A percentile compares a stretch with the other conserved stretches of the same genome.
Conservation (phyloP, 257 asterid species). For the Cruciata laevipes region DNA sequence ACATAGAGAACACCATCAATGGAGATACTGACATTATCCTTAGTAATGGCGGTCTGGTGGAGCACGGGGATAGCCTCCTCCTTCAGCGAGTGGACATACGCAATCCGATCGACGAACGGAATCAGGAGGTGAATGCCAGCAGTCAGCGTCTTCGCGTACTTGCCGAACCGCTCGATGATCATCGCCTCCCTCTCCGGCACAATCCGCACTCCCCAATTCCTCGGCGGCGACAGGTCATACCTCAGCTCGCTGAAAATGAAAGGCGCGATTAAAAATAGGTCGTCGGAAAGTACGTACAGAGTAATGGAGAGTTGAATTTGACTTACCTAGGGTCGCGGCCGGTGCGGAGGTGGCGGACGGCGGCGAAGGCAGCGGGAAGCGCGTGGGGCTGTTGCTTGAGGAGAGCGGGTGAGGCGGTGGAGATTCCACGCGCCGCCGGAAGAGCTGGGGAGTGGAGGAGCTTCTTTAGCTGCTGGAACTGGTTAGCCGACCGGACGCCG, state of each 20-base stretch:
- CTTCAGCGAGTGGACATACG: conserved; percentile 76
- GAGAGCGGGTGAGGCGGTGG: conserved; percentile 46
- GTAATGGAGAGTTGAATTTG: neutral
- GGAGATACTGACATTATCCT: conserved; percentile 76
- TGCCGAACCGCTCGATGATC: conserved; percentile 83
- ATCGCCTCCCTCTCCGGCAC: conserved; percentile 86
- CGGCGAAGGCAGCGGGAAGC: conserved; percentile 19
- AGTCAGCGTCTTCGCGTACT: conserved; percentile 60
- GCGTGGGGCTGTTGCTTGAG: conserved; percentile 31
- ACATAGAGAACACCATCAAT: conserved; percentile 85
- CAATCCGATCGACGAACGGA: conserved; percentile 76
- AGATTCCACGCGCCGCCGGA: conserved; percentile 36
- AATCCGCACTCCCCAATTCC: conserved; percentile 78
- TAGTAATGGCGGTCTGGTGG: conserved; percentile 78
- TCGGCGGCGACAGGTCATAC: conserved; percentile 49
- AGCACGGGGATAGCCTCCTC: conserved; percentile 79
- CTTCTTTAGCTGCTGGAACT: conserved; percentile 31
- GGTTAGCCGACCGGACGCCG: conserved; percentile 28
- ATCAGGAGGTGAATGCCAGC: conserved; percentile 77
- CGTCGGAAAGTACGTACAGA: neutral
- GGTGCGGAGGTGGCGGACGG: conserved; percentile 62
- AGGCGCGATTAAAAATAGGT: neutral
- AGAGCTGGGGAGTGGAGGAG: conserved; percentile 30
- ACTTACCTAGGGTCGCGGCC: conserved; percentile 60
- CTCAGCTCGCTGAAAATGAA: conserved; percentile 13